Evolutionary conservation across 257 asterid species (phyloP).

Genomic region (Penstemon eatonii): DNA sequence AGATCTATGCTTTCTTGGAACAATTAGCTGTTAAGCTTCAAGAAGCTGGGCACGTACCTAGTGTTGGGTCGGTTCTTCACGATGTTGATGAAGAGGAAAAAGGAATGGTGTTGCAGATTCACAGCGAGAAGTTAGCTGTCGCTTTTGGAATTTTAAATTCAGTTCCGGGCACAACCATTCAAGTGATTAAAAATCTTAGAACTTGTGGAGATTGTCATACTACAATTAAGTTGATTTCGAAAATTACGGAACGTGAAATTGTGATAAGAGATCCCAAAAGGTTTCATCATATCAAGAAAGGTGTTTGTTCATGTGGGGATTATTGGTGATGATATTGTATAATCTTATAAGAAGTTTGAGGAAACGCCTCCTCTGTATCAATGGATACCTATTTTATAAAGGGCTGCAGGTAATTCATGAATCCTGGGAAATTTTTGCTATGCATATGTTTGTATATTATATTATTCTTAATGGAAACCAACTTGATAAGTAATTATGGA

Average conservation of each 20-base stretch:
- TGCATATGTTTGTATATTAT: too few relatives aligned
- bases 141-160: slow-evolving; percentile 85
- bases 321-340: slow-evolving; percentile 60
- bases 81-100: slow-evolving; percentile 91
- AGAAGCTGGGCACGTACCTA: slow-evolving; percentile 69
- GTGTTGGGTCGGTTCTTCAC: slow-evolving; percentile 67
- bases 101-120: slow-evolving; percentile 58
- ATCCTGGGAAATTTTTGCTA: too few relatives aligned
- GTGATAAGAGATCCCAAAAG: slow-evolving; percentile 88
- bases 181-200: slow-evolving; percentile 79
- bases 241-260: slow-evolving; percentile 64
- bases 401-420: too few relatives aligned
- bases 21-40: slow-evolving; percentile 60
- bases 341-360: not conserved
- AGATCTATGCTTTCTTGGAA: slow-evolving; percentile 59
- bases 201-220: slow-evolving; percentile 82
- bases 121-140: slow-evolving; percentile 90
- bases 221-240: slow-evolving; percentile 63
- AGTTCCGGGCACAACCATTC: slow-evolving; percentile 62
- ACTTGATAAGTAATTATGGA: too few relatives aligned
- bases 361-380: not conserved
- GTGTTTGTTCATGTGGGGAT: slow-evolving; percentile 85
- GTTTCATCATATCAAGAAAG: slow-evolving; percentile 83
- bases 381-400: too few relatives aligned
- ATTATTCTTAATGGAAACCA: too few relatives aligned